Base-by-base conservation (phyloP, 2,329 filamentous ascomycete species). In the Ophiostoma piceae region DNA sequence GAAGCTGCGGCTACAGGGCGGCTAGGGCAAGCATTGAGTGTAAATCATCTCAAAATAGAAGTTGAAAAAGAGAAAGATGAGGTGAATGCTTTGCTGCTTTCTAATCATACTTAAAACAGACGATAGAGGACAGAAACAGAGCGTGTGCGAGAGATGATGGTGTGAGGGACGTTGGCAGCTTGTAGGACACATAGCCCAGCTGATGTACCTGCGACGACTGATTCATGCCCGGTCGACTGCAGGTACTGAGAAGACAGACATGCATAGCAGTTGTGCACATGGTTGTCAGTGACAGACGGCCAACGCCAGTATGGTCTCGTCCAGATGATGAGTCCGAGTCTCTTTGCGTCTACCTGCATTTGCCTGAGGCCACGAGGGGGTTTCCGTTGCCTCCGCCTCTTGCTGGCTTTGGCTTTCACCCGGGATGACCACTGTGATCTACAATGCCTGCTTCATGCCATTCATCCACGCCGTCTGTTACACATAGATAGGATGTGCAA, bases 281-380 rank as follows among this genome's bases (percentile, higher is more conserved):
- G 51, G n/a, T n/a, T 8, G n/a, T 11, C 22, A 57, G 22, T 57
- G 51, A 57, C 22, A 57, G 51, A 26, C 12, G 22, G 11, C 26
- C 22, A 16, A 14, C 51, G 22, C 9, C 22, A 16, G n/a, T 2
- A 57, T 14, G 26, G 51, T 57, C 51, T 57, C 51, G 51, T 22
- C 12, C 51, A 57, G 51, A 57, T 57, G 51, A 57, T 57, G 51
- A 26, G 51, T 57, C 51, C 51, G 22, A 57, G 51, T 57, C 51
- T 29, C 51, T 26, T 9, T 3, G 22, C n/a, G n/a, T n/a, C 7
- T 5, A 3, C 35, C 35, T 35, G 35, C 26, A 35, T 35, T 35
- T 35, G 35, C 35, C 35, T 35, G 1, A 2, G 35, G 35, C 4
- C 35, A 35, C 8, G 35, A 35, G 8, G 35, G 35, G 1, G 35